Percentiles rank a stretch among this genome's conserved stretches.
Evolutionary conservation across 345 rosid species (phyloP).

Genomic region (Brassica juncea): DNA sequence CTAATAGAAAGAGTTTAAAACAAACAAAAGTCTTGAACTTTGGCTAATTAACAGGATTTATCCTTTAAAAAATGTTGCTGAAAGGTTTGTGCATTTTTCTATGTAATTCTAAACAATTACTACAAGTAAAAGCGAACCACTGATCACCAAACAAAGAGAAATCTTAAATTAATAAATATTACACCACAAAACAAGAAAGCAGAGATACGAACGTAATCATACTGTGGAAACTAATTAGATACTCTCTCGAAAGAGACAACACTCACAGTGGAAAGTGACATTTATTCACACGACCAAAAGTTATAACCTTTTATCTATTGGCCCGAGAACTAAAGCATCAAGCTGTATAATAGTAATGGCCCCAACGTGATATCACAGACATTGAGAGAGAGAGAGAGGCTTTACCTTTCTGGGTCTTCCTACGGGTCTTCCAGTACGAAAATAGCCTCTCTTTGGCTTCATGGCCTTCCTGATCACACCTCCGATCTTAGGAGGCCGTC

Average conservation of each 20-base stretch:
- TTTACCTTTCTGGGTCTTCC: constrained; percentile 88
- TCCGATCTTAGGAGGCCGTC: constrained; percentile 49
- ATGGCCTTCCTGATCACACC: constrained; percentile 39
- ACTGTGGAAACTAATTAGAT: constrained; percentile 14
- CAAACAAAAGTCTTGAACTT: constrained; percentile 2
- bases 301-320: background rate
- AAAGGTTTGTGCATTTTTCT: background rate
- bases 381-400: background rate
- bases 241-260: constrained; percentile 36
- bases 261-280: constrained; percentile 35
- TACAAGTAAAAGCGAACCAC: constrained; percentile 16
- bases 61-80: background rate
- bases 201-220: constrained; percentile 20
- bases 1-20: background rate
- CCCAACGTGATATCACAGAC: background rate
- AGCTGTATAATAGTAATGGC: background rate
- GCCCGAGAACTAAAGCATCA: background rate
- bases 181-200: constrained; percentile 22
- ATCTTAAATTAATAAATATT: constrained; percentile 13
- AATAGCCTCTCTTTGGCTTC: constrained; percentile 26
- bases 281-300: constrained; percentile 29
- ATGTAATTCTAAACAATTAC: background rate
- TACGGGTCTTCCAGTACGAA: constrained; percentile 51
- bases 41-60: background rate
- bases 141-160: constrained; percentile 26